phyloP scores from a whole-genome alignment of 805 yeast species.

The Pichia thaimueangensis region DNA sequence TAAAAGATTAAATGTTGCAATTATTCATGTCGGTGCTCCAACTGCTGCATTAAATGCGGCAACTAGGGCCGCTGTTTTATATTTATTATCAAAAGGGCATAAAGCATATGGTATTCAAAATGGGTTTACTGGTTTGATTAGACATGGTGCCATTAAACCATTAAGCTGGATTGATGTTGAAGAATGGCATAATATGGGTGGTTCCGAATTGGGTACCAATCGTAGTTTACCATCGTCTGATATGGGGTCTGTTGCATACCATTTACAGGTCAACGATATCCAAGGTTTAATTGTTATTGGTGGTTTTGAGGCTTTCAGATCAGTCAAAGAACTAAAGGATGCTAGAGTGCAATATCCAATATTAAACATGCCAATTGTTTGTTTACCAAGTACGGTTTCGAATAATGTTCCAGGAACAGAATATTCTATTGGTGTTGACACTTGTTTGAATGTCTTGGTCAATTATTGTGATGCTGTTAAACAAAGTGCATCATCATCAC shows the following conservation, averaged over 20 bases:
- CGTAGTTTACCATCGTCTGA: constrained; percentile 79
- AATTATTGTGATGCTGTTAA: constrained; percentile 93
- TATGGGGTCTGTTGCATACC: constrained; percentile 85
- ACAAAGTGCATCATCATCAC: constrained; percentile 89
- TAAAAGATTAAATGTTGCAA: constrained; percentile 66
- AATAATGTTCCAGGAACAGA: constrained; percentile 99
- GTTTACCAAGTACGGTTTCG: constrained; percentile 92
- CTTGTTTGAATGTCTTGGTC: constrained; percentile 87
- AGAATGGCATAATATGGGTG: constrained; percentile 85
- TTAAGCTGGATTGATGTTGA: constrained; percentile 82
- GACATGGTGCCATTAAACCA: constrained; percentile 77
- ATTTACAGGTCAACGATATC: constrained; percentile 80
- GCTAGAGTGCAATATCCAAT: constrained; percentile 80
- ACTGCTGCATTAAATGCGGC: constrained; percentile 96
- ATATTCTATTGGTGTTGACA: constrained; percentile 90
- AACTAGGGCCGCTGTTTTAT: constrained; percentile 81
- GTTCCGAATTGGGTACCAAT: constrained; percentile 96
- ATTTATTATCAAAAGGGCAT: constrained; percentile 87
- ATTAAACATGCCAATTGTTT: constrained; percentile 88
- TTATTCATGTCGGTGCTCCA: constrained; percentile 93
- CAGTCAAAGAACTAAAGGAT: constrained; percentile 73
- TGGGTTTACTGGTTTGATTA: constrained; percentile 86
- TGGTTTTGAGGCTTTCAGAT: constrained; percentile 93
- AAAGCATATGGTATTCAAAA: constrained; percentile 84
- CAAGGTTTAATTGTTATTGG: constrained; percentile 91